These are phyloP conservation scores for Heimioporus punctisporus DNA, from an alignment of 1,284 basidiomycete genomes.

Conservation along the genomic window DNA sequence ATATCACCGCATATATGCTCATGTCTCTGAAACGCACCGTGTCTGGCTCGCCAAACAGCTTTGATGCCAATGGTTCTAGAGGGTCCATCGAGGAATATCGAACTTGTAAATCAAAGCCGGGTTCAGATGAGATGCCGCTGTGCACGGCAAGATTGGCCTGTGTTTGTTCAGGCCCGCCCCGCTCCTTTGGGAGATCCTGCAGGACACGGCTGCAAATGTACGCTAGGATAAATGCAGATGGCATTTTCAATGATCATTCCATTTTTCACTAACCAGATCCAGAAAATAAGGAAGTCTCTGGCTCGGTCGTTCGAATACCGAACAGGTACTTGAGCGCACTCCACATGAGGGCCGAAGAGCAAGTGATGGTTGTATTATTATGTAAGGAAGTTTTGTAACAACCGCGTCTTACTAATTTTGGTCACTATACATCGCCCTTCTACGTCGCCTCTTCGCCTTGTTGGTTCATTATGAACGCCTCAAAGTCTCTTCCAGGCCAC, in stretches of 20 bases:
- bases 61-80: constrained; percentile 28
- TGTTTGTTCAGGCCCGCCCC: constrained; percentile 14
- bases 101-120: constrained; percentile 9
- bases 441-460: too few species aligned
- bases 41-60: constrained; percentile 28
- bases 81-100: constrained; percentile 31
- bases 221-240: constrained; percentile 10
- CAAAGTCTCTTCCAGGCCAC: constrained; percentile 11
- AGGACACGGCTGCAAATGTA: constrained; percentile 32
- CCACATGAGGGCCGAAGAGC: too few species aligned
- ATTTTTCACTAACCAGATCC: constrained; percentile 21
- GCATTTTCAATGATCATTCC: too few species aligned
- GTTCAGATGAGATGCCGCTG: constrained; percentile 23
- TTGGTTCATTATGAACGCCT: constrained; percentile 5
- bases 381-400: too few species aligned
- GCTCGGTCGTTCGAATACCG: not conserved
- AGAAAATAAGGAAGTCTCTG: constrained; percentile 15
- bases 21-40: constrained; percentile 21
- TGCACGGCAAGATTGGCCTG: constrained; percentile 10
- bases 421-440: too few species aligned
- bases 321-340: constrained; percentile 10
- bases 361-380: too few species aligned
- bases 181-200: constrained; percentile 16
- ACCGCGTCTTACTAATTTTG: too few species aligned
- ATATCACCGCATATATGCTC: constrained; percentile 7